Evolutionary conservation across 208 protist species (phyloP).

Genomic region (Leishmania lainsoni): DNA sequence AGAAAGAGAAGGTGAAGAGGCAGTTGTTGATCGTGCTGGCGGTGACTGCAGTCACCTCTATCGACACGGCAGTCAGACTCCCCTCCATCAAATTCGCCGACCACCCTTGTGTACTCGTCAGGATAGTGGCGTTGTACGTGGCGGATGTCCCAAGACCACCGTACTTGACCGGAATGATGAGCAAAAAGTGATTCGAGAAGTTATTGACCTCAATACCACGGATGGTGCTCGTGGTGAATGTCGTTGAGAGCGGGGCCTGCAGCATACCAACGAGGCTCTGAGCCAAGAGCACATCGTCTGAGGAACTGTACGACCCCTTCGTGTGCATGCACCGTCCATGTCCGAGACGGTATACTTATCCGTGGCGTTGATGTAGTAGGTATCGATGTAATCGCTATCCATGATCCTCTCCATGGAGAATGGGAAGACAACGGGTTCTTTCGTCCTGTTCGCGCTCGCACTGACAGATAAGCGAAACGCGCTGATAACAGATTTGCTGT

Average conservation of each 20-base stretch:
- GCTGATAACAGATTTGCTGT: conserved; percentile 4
- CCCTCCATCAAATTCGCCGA: conserved; percentile 21
- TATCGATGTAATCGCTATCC: background rate
- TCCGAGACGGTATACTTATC: conserved; percentile 8
- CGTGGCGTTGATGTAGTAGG: conserved; percentile 11
- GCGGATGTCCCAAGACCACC: conserved; percentile 16
- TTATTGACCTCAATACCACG: conserved; percentile 19
- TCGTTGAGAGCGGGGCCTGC: background rate
- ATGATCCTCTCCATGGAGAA: conserved; percentile 25
- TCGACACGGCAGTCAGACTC: conserved; percentile 10
- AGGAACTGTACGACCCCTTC: background rate
- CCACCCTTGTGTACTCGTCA: conserved; percentile 7
- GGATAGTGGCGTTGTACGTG: conserved; percentile 2
- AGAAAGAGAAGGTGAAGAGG: conserved; percentile 35
- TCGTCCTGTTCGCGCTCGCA: background rate
- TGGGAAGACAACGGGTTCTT: conserved; percentile 5
- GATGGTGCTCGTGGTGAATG: background rate
- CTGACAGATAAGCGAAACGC: conserved; percentile 5
- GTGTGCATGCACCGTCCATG: background rate
- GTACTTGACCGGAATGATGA: conserved; percentile 19
- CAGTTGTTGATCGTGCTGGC: conserved; percentile 14
- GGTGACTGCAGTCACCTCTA: conserved; percentile 9
- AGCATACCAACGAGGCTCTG: background rate
- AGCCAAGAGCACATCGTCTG: conserved; percentile 11
- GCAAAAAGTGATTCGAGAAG: background rate